Evolutionary conservation across 495 filamentous ascomycete genomes (phyloP).

Genomic region (Neurospora africana): DNA sequence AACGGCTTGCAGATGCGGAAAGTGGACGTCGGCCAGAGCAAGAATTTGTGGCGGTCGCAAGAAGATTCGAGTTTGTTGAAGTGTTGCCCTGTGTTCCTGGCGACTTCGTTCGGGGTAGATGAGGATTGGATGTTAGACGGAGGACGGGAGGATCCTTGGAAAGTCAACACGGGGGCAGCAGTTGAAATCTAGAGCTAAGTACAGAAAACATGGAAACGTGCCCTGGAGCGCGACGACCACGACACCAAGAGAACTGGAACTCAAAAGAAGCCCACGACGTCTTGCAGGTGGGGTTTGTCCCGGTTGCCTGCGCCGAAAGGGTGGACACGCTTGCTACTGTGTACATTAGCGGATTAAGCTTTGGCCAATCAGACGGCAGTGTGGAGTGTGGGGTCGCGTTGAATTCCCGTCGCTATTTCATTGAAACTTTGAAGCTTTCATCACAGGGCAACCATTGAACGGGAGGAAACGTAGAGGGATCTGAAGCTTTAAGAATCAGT

Average conservation of each 20-base stretch:
- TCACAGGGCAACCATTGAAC: neutral
- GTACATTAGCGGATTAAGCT: neutral
- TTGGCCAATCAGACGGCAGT: neutral
- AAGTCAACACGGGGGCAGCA: neutral
- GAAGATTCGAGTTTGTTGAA: neutral
- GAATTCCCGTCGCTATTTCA: neutral
- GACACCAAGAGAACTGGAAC: neutral
- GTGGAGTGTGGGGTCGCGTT: neutral
- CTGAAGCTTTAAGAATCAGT: neutral
- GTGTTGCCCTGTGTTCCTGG: neutral
- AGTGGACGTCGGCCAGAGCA: neutral
- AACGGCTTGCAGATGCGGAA: neutral
- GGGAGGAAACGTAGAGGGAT: neutral
- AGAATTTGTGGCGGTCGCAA: neutral
- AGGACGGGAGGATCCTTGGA: neutral
- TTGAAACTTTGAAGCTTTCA: neutral
- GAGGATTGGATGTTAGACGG: neutral
- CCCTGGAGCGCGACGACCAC: neutral
- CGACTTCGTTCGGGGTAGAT: neutral
- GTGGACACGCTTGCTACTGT: neutral
- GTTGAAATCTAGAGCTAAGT: neutral
- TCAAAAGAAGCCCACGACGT: neutral
- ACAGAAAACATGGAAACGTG: neutral
- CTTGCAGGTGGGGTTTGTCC: neutral
- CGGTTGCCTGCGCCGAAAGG: neutral